Evolutionary conservation across 2,329 filamentous ascomycete species (phyloP), one percentile per base, ranked within the genome.

Genomic region (Huntiella savannae): DNA sequence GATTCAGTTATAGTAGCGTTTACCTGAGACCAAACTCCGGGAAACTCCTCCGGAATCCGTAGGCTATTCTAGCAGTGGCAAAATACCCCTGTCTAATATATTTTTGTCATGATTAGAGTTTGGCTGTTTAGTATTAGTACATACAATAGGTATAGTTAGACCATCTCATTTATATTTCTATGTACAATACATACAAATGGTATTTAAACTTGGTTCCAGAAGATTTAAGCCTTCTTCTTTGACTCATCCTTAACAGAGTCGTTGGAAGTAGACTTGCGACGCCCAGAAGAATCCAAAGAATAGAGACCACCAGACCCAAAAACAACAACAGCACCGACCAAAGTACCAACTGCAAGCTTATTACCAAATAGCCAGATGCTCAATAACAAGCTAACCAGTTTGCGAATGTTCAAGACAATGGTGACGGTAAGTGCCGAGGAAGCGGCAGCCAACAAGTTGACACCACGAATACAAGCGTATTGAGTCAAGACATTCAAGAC

Each of bases 321-420:
- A 5, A 98, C 91, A 51, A 96, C 68, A 4, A 75, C 67, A 1
- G 88, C 87, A 3, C 91, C 91, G 4, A 84, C 50, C 45, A 93
- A 62, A 50, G 93, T 94, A 35, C 84, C 79, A 0, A 69, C 63
- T 10, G 80, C 75, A 52, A 98, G 67, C 35, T 71, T 63, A 59
- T 98, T 95, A 4, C 88, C 91, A 62, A 98, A 98, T 1, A 98
- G 62, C 73, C 86, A 88, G 49, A 96, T 92, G 55, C 87, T 95
- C 49, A 96, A 61, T 51, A 96, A 65, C 50, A 96, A 71, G 55
- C 87, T 95, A 47, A 94, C 80, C 15, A 98, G 68, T 62, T 98
- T 98, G 54, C 91, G 75, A 50, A 98, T 82, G 59, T 96, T 98
- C 50, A 98, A 69, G 41, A 96, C 86, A 55, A 98, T 93, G 1